Percentiles rank a stretch among this genome's conserved stretches.
Conservation (phyloP, 2,329 filamentous ascomycete genomes). For the Nakataea oryzae region DNA sequence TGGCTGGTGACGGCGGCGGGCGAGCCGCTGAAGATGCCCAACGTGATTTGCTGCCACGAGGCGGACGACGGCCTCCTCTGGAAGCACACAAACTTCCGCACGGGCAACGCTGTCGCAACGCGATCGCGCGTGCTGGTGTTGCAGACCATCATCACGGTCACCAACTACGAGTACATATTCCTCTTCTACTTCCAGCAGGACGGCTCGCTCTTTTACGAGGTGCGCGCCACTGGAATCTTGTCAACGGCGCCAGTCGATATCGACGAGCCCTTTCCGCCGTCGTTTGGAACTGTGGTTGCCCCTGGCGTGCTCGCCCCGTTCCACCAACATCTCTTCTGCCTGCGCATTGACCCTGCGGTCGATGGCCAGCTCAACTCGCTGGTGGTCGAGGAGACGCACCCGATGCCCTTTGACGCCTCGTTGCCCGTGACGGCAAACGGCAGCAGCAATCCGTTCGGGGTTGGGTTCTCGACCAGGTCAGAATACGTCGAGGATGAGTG, state of each 20-base stretch:
- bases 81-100: constrained; percentile 65
- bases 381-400: constrained; percentile 23
- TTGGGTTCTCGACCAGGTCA: constrained; percentile 31
- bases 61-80: constrained; percentile 60
- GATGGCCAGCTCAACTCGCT: constrained; percentile 49
- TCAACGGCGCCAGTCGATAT: constrained; percentile 48
- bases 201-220: constrained; percentile 50
- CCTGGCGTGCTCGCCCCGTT: constrained; percentile 57
- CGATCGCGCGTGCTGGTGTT: constrained; percentile 53
- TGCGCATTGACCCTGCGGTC: constrained; percentile 54
- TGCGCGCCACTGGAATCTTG: constrained; percentile 56
- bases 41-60: constrained; percentile 59
- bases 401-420: constrained; percentile 23
- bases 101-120: constrained; percentile 47
- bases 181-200: constrained; percentile 48
- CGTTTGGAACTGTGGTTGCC: constrained; percentile 51
- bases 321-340: constrained; percentile 60
- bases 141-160: constrained; percentile 58
- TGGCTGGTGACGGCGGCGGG: constrained; percentile 43
- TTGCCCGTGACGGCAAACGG: constrained; percentile 12
- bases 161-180: constrained; percentile 58
- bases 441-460: constrained; percentile 38
- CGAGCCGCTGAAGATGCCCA: constrained; percentile 31
- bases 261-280: constrained; percentile 30
- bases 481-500: constrained; percentile 29